Evolutionary conservation across 2,329 filamentous ascomycete species (phyloP).

Genomic region (Colletotrichum navitas): DNA sequence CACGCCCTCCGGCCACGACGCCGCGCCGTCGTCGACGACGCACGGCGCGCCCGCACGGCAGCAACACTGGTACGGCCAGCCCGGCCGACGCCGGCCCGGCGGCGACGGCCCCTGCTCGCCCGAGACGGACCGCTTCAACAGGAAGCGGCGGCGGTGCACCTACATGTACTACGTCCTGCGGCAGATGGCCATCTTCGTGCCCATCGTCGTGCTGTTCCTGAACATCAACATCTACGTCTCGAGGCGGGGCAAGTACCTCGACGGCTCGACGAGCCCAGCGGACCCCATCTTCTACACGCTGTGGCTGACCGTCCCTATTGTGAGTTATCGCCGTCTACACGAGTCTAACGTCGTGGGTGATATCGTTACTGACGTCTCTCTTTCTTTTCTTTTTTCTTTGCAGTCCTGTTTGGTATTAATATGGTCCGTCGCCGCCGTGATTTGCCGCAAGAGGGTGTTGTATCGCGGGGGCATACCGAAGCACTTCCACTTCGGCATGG

Average conservation of each 20-base stretch:
- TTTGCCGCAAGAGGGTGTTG: conserved; percentile 31
- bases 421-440: conserved; percentile 34
- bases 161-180: conserved; percentile 53
- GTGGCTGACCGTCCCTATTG: conserved; percentile 41
- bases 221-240: conserved; percentile 44
- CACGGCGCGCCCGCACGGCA: no score
- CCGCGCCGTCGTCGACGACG: no score
- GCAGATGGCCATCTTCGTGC: conserved; percentile 56
- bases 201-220: conserved; percentile 38
- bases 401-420: conserved; percentile 35
- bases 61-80: conserved; percentile 34
- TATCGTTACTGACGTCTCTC: neutral
- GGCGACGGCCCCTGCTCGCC: conserved; percentile 12
- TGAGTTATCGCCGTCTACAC: neutral
- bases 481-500: conserved; percentile 43
- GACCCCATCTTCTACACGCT: conserved; percentile 40
- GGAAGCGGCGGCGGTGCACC: conserved; percentile 48
- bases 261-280: conserved; percentile 37
- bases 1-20: conserved; percentile 19
- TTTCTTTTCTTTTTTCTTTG: neutral
- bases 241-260: conserved; percentile 39
- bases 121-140: conserved; percentile 33
- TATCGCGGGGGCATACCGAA: conserved; percentile 37
- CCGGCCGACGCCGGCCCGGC: neutral
- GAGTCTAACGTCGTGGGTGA: no score